A percentile compares a stretch with the other conserved stretches of the same genome.
Conservation (phyloP, 169 alveolate species). For the Cryptosporidium sp. region DNA sequence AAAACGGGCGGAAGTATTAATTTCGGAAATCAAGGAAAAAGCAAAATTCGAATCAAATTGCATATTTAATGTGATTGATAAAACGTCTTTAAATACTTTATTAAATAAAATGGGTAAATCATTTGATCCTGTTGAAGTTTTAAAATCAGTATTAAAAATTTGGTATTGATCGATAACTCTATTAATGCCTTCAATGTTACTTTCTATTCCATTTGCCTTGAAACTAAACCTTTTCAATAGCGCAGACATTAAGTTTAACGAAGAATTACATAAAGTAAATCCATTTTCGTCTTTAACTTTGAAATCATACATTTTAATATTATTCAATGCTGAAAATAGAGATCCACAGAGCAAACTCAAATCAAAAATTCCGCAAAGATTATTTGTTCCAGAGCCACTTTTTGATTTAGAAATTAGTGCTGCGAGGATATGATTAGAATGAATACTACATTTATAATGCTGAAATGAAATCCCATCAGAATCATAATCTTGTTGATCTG, state of each 20-base stretch:
- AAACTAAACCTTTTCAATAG: conserved; percentile 36
- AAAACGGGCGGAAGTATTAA: neutral
- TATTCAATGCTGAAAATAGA: conserved; percentile 29
- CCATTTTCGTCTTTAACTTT: conserved; percentile 1
- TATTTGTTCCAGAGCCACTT: neutral
- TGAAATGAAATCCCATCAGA: neutral
- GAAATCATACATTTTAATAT: conserved; percentile 13
- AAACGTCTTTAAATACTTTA: neutral
- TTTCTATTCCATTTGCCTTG: conserved; percentile 14
- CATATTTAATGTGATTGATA: neutral
- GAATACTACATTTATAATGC: neutral
- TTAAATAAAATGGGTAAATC: neutral
- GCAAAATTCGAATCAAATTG: neutral
- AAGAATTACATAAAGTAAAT: conserved; percentile 33
- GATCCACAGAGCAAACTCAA: conserved; percentile 11
- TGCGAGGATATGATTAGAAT: conserved; percentile 57
- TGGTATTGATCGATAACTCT: neutral
- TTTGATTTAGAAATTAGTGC: conserved; percentile 7
- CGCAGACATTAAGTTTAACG: conserved; percentile 59
- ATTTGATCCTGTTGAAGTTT: neutral
- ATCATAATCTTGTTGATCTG: neutral
- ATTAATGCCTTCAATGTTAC: neutral
- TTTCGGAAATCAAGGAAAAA: neutral
- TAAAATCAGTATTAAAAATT: neutral
- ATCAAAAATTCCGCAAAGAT: conserved; percentile 47